Base-by-base conservation (phyloP, 805 yeast genomes). In the Sugiyamaella marilandica region DNA sequence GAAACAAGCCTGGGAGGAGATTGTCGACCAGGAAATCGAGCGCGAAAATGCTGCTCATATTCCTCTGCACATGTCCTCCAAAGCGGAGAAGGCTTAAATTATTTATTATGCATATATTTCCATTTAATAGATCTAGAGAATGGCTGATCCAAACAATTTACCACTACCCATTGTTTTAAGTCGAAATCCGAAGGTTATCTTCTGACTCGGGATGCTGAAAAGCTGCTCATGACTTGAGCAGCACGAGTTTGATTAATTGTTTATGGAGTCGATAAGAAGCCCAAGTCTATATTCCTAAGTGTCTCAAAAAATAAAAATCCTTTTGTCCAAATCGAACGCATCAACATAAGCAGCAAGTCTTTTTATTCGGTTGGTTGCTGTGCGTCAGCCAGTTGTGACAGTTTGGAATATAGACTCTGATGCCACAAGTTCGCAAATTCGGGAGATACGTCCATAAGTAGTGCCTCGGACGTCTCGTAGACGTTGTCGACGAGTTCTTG, bases 1-100 rank as follows among this genome's bases (percentile, higher is more conserved):
- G 41, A 41, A 49, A 32, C 55, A 69, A 44, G 71, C 79, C 48
- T 78, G 84, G 81, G 78, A 75, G 59, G 74, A 69, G 53, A 71
- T 78, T 21, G 64, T 79, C 47, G 68, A 70, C 43, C 74, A 72
- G 31, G 80, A 77, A 63, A 73, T 69, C 56, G 69, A 65, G 53
- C 68, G 73, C 33, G 57, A 50, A 36, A 31, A 45, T 14, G 58
- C 56, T 18, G 53, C 51, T n/a, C 57, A 58, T 39, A 26, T 54
- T 48, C 55, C 57, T 11, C 41, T 53, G 47, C 50, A 49, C 26
- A 33, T 57, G 37, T 47, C 47, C 19, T 19, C n/a, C 14, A 29
- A 29, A n/a, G 21, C 36, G 13, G 21, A n/a, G 18, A 31, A 44
- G 47, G 47, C 47, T 26, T 45, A 45, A 11, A 39, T 10, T 45